Percentiles rank a stretch among this genome's conserved stretches.
These are phyloP conservation scores for Sugiyamaella castrensis DNA, from an alignment of 1,139 yeast genomes.

Conservation along the genomic window DNA sequence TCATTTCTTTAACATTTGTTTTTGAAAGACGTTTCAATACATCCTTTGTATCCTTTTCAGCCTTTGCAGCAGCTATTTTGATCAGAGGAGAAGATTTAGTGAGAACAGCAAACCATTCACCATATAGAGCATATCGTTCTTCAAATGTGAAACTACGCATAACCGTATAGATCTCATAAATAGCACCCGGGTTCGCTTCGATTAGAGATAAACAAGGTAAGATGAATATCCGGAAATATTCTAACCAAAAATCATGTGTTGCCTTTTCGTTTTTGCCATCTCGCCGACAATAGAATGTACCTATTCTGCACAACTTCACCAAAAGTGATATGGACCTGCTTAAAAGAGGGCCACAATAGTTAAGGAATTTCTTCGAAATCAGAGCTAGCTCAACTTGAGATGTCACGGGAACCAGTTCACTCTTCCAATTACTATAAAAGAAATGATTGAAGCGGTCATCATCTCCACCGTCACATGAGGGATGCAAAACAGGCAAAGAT, in stretches of 20 bases:
- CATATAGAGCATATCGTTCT: constrained; percentile 74
- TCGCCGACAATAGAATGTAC: constrained; percentile 36
- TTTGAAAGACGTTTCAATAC: constrained; percentile 82
- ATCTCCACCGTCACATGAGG: constrained; percentile 20
- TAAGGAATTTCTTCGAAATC: constrained; percentile 49
- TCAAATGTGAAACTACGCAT: constrained; percentile 56
- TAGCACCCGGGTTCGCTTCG: constrained; percentile 58
- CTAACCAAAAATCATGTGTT: constrained; percentile 49
- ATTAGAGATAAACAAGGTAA: constrained; percentile 65
- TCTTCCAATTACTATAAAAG: constrained; percentile 54
- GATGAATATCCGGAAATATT: constrained; percentile 61
- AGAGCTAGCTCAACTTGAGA: constrained; percentile 47
- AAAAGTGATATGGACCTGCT: constrained; percentile 50
- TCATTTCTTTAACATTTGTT: constrained; percentile 74
- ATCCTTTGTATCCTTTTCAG: constrained; percentile 81
- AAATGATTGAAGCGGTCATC: constrained; percentile 40
- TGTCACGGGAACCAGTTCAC: constrained; percentile 41
- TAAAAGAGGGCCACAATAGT: constrained; percentile 58
- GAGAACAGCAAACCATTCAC: constrained; percentile 65
- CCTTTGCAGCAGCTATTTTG: constrained; percentile 61
- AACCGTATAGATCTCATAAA: constrained; percentile 58
- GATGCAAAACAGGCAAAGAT: constrained; percentile 1
- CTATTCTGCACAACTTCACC: constrained; percentile 61
- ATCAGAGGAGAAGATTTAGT: constrained; percentile 55
- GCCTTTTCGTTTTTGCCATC: constrained; percentile 20